These are phyloP conservation scores for Vigna reflexopilosa DNA, from an alignment of 306 rosid species.

Conservation along the genomic window DNA sequence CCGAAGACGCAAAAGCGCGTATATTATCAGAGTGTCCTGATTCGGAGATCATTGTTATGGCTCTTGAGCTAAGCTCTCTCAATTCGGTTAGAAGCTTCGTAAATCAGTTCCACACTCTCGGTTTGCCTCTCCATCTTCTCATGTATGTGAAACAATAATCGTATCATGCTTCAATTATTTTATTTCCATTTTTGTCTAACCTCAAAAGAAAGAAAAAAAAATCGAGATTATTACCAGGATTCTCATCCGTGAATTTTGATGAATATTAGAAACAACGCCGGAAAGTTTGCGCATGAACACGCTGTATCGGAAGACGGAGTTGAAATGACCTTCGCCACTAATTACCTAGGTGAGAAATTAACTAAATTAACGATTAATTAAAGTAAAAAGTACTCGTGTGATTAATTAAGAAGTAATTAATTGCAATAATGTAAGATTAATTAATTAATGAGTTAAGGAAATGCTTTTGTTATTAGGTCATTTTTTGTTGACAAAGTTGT, in stretches of 20 bases:
- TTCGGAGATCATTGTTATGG: conserved; percentile 63
- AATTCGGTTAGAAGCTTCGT: conserved; percentile 69
- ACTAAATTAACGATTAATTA: no score
- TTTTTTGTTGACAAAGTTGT: conserved; percentile 77
- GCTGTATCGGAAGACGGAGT: conserved; percentile 83
- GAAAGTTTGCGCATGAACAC: conserved; percentile 78
- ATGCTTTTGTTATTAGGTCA: conserved; percentile 64
- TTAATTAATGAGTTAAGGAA: background rate
- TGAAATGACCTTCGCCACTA: conserved; percentile 94
- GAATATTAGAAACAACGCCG: conserved; percentile 81
- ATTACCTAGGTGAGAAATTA: conserved; percentile 63
- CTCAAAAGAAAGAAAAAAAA: background rate
- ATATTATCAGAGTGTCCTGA: conserved; percentile 66
- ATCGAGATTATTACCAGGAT: background rate
- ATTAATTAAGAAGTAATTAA: no score
- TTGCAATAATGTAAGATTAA: background rate
- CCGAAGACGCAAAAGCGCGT: conserved; percentile 72
- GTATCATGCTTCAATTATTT: background rate
- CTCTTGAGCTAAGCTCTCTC: conserved; percentile 89
- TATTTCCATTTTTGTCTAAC: background rate
- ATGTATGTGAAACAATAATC: conserved; percentile 52
- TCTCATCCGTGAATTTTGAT: conserved; percentile 29
- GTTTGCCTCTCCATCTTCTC: conserved; percentile 81
- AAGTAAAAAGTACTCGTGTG: no score
- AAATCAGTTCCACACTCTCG: conserved; percentile 59